Percentiles rank a stretch among this genome's conserved stretches.
Conservation (phyloP, 495 filamentous ascomycete species). For the Platismatia glauca region DNA sequence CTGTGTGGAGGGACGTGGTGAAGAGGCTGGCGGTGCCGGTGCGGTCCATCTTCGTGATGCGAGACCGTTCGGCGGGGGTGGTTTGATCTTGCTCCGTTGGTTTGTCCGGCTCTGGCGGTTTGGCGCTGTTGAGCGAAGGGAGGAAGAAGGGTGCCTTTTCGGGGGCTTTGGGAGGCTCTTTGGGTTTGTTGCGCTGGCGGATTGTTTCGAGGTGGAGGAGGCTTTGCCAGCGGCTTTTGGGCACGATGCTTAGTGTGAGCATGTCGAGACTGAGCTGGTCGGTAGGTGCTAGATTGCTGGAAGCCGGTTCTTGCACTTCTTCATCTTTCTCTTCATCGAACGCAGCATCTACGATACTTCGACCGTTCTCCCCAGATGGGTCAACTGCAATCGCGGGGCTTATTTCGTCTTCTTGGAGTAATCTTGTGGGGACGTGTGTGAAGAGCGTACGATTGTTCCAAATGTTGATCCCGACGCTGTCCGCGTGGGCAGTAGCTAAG, state of each 20-base stretch:
- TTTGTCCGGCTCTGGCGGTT: neutral
- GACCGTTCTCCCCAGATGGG: slow-evolving; percentile 74
- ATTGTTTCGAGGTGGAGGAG: slow-evolving; percentile 84
- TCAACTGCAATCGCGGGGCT: slow-evolving; percentile 54
- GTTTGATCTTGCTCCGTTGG: slow-evolving; percentile 26
- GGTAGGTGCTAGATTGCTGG: slow-evolving; percentile 37
- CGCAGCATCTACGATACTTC: slow-evolving; percentile 60
- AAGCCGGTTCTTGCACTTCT: slow-evolving; percentile 35
- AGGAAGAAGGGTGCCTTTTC: slow-evolving; percentile 97
- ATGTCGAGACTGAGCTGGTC: slow-evolving; percentile 75
- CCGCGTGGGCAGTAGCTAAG: slow-evolving; percentile 77
- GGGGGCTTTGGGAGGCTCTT: slow-evolving; percentile 78
- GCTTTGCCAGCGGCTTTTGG: slow-evolving; percentile 86
- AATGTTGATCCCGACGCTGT: slow-evolving; percentile 76
- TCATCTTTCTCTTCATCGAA: slow-evolving; percentile 45
- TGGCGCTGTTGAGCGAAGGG: slow-evolving; percentile 46
- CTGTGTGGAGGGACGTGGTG: slow-evolving; percentile 45
- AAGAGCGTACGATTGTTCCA: slow-evolving; percentile 93
- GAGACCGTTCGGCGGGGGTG: slow-evolving; percentile 40
- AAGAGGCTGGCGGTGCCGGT: slow-evolving; percentile 39
- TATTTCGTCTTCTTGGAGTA: slow-evolving; percentile 68
- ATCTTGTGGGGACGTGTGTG: slow-evolving; percentile 72
- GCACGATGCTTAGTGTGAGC: slow-evolving; percentile 80
- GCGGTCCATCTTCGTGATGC: slow-evolving; percentile 42
- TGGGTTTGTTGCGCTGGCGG: slow-evolving; percentile 83